Evolutionary conservation across 2,329 filamentous ascomycete species (phyloP), one percentile per base, ranked within the genome.

Genomic region (Fusarium equiseti): DNA sequence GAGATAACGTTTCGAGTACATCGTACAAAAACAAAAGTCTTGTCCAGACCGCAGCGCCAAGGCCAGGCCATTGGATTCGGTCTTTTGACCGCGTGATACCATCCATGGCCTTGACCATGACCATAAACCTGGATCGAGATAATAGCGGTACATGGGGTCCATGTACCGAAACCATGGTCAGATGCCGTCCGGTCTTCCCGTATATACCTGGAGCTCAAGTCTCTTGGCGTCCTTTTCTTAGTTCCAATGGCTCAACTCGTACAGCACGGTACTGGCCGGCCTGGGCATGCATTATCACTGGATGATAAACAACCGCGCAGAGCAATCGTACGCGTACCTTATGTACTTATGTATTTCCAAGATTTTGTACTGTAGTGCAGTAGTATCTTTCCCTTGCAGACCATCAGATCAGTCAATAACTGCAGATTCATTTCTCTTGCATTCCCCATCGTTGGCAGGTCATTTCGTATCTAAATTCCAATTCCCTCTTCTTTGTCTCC

Each of bases 41-140:
- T 62, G 29, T 56, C 53, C 26, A 59, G 59, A 27, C 55, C 38
- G 42, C 38, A 51, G 51, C 44, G 67, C 67, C 62, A 71, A 71
- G 67, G 29, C 57, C 45, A 68, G 29, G 44, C 52, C 63, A 52
- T 24, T 49, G 48, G 60, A n/a, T 55, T 55, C n/a, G 31, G 35
- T 27, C 32, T 49, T 35, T 38, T 61, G 63, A 38, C 57, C 57
- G 59, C 64, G 63, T 55, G 66, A 68, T 40, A 54, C 63, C 26
- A 56, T 57, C 40, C 42, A 44, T 44, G 42, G n/a, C 48, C 31
- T 40, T 52, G 49, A 20, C 50, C 32, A 42, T 29, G 35, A 20
- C 50, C 35, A 38, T 51, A 32, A n/a, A 26, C 49, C 18, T 42
- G 27, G 20, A 32, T 20, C 31, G 40, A 5, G 24, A 22, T 20